phyloP scores from a whole-genome alignment of 2,329 filamentous ascomycete species.

The Colletotrichum aenigma region DNA sequence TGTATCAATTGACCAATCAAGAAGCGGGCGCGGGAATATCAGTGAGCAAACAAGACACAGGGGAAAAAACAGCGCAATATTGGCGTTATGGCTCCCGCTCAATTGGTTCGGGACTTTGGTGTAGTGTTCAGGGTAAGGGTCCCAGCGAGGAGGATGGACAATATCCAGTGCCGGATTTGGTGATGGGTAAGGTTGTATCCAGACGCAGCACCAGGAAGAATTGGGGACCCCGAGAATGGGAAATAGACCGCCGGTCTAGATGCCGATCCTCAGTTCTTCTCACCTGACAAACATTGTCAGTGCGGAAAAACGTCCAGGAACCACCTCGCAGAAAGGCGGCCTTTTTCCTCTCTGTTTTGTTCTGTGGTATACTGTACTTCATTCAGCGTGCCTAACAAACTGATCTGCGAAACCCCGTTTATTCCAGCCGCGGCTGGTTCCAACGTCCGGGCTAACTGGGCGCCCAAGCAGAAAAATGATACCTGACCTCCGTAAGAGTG shows the following conservation, averaged over 20 bases:
- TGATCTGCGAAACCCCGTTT: background rate
- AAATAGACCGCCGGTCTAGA: conserved; percentile 7
- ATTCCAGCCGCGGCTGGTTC: background rate
- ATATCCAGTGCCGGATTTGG: background rate
- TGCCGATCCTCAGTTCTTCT: conserved; percentile 13
- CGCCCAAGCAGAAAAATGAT: background rate
- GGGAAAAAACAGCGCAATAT: background rate
- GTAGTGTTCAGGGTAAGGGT: background rate
- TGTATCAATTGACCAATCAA: background rate
- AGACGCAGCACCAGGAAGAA: background rate
- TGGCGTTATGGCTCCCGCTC: background rate
- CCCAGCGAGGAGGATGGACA: background rate
- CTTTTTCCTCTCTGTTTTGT: background rate
- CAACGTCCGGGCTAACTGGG: background rate
- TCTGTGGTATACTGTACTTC: background rate
- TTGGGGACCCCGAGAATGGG: background rate
- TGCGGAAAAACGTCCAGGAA: background rate
- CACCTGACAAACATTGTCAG: background rate
- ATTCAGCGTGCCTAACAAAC: background rate
- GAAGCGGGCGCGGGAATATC: background rate
- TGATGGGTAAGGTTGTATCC: background rate
- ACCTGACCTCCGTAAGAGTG: background rate
- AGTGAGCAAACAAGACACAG: background rate
- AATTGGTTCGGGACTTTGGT: background rate
- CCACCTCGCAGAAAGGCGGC: background rate